Evolutionary conservation across 2,329 filamentous ascomycete species (phyloP), one percentile per base, ranked within the genome.

Genomic region (Thelonectria rubi): DNA sequence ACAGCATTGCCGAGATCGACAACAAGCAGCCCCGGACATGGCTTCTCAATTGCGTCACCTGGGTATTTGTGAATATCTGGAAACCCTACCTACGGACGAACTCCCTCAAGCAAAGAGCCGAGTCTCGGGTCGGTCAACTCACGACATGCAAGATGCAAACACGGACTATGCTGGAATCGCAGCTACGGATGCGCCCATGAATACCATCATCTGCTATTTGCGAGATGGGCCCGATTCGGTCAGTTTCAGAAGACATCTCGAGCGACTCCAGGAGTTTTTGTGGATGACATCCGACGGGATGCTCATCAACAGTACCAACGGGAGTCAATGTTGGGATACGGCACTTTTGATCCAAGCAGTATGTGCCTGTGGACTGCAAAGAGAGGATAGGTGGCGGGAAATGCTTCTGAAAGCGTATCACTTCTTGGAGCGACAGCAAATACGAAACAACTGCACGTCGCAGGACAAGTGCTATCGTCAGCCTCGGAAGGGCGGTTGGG

Each of bases 241-340:
- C 68, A 88, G 88, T 0, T 89, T 97, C 48, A 84, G 85, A 46
- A 86, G 89, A 43, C 94, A 97, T 72, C 80, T 91, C 15, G 91
- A 97, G 69, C 87, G 92, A 4, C 77, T 97, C 12, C 84, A 91
- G 42, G 94, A 98, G 71, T 95, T 89, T 64, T 79, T 98, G 45
- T 99, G 94, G 93, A 83, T 98, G 54, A 97, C 95, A 63, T 76
- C 88, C 24, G 93, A 97, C 74, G 95, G 95, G 10, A 93, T 98
- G 91, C 84, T 97, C 49, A 90, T 90, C 79, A 97, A 97, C 72
- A 94, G 95, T 39, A 98, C 95, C 10, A 97, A 98, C 71, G 95
- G 95, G 20, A 93, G 97, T 3, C 94, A 98, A 77, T 91, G 88
- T 67, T 99, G 95, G 95, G 95, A 99, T 74, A 98, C 94, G 0